Evolutionary conservation across 2,329 filamentous ascomycete genomes (phyloP), one percentile per base, ranked within the genome.

Genomic region (Neofusicoccum kwambonambiense): DNA sequence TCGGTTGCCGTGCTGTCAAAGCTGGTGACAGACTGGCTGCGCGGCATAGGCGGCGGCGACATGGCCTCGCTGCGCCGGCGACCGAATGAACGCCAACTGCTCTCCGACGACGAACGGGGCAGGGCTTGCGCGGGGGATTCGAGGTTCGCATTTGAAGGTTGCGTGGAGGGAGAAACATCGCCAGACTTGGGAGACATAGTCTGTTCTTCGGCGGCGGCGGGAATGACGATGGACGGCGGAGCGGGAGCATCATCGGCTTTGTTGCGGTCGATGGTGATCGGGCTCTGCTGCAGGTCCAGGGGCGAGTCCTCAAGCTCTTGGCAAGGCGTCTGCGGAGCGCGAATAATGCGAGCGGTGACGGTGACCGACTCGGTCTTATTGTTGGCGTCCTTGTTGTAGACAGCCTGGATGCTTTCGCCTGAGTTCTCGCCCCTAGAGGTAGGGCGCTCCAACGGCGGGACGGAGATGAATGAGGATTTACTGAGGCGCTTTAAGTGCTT

Each of bases 321-420:
- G 11, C 75, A 17, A 73, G 76, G 75, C 75, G 75, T 2, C 64
- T 72, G 72, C 66, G 69, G 71, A 22, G 68, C 69, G 54, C 92
- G 87, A 42, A 96, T 81, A 68, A 96, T 96, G 60, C 89, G 87
- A 56, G 93, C 91, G 17, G 90, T 95, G 11, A 97, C 93, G 51
- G 93, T 93, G n/a, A 96, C 87, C 0, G 92, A 93, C 71, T 93
- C 91, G 4, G 89, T 85, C 66, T 79, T 79, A 51, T 76, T 75
- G 15, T 69, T 65, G 79, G 76, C 19, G 80, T 72, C 19, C 50
- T 64, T 64, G 51, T 73, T 80, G 72, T 80, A 81, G 17, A 76
- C 73, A 5, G 79, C 73, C 42, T 71, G 67, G 31, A 64, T 69
- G 57, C 72, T 54, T 47, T 64, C 62, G 51, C 34, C 57, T 44